phyloP scores from a whole-genome alignment of 129 eudicot genomes.

The Lactuca saligna region DNA sequence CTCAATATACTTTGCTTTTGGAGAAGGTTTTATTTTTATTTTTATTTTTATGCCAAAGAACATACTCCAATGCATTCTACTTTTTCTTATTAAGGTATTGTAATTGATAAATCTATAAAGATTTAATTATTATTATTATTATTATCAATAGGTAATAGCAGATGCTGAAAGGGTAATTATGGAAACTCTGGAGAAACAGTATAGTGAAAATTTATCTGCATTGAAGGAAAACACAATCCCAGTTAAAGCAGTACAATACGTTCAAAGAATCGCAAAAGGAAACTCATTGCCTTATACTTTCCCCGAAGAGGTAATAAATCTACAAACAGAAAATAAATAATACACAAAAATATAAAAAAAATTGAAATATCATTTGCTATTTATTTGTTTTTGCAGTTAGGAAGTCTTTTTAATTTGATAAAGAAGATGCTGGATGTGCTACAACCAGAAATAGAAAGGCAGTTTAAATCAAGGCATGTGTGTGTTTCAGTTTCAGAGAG shows the following conservation, averaged over 20 bases:
- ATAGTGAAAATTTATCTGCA: conserved; percentile 66
- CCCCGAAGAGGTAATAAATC: conserved; percentile 56
- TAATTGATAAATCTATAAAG: not conserved
- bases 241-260: conserved; percentile 63
- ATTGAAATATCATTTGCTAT: not conserved
- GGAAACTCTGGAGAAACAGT: conserved; percentile 69
- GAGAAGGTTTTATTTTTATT: conserved; percentile 50
- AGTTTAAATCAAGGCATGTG: conserved; percentile 51
- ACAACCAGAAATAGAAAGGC: conserved; percentile 64
- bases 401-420: conserved; percentile 62
- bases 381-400: conserved; percentile 48
- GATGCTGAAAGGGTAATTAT: conserved; percentile 70
- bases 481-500: conserved; percentile 43
- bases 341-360: not conserved
- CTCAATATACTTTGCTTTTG: conserved; percentile 56
- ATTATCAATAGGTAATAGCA: conserved; percentile 54
- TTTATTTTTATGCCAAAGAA: not conserved
- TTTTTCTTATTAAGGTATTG: no score
- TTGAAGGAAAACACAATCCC: conserved; percentile 68
- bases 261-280: conserved; percentile 71
- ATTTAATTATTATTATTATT: not conserved
- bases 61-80: no score
- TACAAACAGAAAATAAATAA: no score
- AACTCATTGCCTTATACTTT: conserved; percentile 43
- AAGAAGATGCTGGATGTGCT: conserved; percentile 76